These are phyloP conservation scores for Acorus calamus DNA, from an alignment of 106 monocot genomes.

Conservation along the genomic window DNA sequence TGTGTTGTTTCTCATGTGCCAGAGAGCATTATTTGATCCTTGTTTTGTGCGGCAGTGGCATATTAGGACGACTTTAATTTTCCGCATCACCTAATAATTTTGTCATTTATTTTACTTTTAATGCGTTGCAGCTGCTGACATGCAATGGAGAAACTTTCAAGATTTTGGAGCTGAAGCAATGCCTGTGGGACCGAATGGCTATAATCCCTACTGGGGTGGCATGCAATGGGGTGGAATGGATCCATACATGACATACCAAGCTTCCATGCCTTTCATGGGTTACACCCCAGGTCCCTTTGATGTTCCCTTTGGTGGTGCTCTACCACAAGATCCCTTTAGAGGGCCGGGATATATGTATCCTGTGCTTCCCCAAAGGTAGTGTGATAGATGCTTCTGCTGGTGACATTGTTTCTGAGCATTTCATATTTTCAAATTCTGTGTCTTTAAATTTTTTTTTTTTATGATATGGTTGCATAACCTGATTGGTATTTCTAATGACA, in stretches of 20 bases:
- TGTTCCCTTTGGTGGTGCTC: constrained; percentile 54
- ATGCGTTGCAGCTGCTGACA: constrained; percentile 27
- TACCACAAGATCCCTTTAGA: constrained; percentile 78
- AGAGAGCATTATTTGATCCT: too few species aligned
- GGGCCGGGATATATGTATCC: constrained; percentile 74
- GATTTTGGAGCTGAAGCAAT: constrained; percentile 60
- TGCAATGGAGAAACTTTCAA: constrained; percentile 67
- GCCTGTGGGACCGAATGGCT: constrained; percentile 47
- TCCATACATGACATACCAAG: constrained; percentile 45
- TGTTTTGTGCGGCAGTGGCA: too few species aligned
- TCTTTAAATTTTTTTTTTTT: not conserved
- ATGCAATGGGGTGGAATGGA: constrained; percentile 62
- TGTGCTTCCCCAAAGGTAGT: constrained; percentile 56
- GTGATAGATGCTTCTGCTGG: not conserved
- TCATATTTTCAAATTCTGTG: not conserved
- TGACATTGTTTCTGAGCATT: not conserved
- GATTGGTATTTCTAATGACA: constrained; percentile 7
- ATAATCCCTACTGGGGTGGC: constrained; percentile 60
- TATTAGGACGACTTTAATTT: too few species aligned
- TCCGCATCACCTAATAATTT: not conserved
- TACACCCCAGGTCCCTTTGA: constrained; percentile 65
- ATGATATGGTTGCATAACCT: not conserved
- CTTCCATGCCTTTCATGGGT: constrained; percentile 70
- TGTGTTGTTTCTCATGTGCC: too few species aligned
- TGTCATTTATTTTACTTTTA: too few species aligned